Conservation (phyloP, 1,139 yeast species). For the Groenewaldozyma sp. region DNA sequence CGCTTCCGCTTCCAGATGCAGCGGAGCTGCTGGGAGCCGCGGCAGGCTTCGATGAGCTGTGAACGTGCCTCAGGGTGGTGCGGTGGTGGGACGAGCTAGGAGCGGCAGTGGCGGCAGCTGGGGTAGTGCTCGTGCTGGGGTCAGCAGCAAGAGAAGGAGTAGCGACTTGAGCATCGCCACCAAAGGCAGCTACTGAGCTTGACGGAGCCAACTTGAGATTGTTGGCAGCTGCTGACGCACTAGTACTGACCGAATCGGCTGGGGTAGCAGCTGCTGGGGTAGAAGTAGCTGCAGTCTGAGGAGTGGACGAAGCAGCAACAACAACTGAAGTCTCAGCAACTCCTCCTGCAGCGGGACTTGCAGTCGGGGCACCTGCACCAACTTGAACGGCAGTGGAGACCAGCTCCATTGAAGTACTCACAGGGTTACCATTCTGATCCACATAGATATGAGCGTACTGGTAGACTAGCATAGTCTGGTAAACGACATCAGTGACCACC, state of each 20-base stretch:
- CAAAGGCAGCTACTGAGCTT: no score
- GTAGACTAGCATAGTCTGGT: slow-evolving; percentile 27
- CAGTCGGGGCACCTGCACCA: slow-evolving; percentile 11
- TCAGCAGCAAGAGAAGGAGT: slow-evolving; percentile 8
- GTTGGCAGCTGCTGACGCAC: slow-evolving; percentile 9
- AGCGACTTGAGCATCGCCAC: slow-evolving; percentile 10
- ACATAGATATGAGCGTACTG: slow-evolving; percentile 29
- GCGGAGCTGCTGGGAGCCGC: slow-evolving; percentile 20
- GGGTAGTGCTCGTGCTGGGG: slow-evolving; percentile 1
- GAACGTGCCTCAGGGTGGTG: slow-evolving; percentile 14
- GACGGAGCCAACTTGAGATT: slow-evolving; percentile 10
- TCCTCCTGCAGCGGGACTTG: slow-evolving; percentile 14
- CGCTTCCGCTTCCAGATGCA: slow-evolving; percentile 15
- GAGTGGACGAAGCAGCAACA: slow-evolving; percentile 4
- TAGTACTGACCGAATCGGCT: no score
- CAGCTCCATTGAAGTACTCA: slow-evolving; percentile 23
- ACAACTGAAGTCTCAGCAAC: slow-evolving; percentile 12
- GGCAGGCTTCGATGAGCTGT: slow-evolving; percentile 14
- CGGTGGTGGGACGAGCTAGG: slow-evolving; percentile 5
- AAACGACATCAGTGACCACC: slow-evolving; percentile 27
- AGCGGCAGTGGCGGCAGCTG: not conserved
- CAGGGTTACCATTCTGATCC: slow-evolving; percentile 28
- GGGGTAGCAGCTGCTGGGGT: slow-evolving; percentile 10
- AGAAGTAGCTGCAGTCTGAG: slow-evolving; percentile 9
- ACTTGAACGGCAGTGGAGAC: slow-evolving; percentile 26